Evolutionary conservation across 2,329 filamentous ascomycete genomes (phyloP).

Genomic region (Chaetothyriales sp.): DNA sequence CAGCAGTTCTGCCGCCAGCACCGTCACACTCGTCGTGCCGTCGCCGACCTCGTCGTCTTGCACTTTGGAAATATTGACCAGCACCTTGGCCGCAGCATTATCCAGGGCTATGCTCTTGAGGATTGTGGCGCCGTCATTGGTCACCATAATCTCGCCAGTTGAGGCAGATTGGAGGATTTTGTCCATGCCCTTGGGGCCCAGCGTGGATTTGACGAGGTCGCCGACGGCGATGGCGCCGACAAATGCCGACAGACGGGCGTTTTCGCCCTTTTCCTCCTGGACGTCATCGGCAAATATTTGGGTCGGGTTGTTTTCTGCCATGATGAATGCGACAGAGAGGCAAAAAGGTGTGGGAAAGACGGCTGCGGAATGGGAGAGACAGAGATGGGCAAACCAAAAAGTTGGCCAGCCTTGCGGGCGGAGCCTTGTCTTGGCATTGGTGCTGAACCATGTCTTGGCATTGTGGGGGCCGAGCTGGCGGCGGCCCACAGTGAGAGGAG

Average conservation of each 20-base stretch:
- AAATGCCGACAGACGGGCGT: conserved; percentile 95
- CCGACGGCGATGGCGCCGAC: conserved; percentile 96
- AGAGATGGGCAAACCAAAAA: neutral
- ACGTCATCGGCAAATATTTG: conserved; percentile 98
- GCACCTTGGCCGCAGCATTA: conserved; percentile 93
- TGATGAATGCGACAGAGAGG: neutral
- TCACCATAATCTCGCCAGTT: conserved; percentile 94
- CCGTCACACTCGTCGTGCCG: conserved; percentile 93
- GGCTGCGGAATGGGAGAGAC: neutral
- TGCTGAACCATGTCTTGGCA: neutral
- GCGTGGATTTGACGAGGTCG: conserved; percentile 90
- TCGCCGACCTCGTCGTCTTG: conserved; percentile 98
- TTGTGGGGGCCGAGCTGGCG: neutral
- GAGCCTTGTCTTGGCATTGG: neutral
- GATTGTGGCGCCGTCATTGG: conserved; percentile 96
- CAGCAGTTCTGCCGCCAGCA: conserved; percentile 85
- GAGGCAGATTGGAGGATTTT: conserved; percentile 94
- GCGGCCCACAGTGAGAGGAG: no score
- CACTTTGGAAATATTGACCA: conserved; percentile 98
- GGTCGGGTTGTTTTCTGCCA: conserved; percentile 51
- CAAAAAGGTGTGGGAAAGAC: neutral
- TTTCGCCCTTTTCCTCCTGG: conserved; percentile 95
- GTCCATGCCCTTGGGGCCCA: conserved; percentile 98
- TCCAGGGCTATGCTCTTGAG: conserved; percentile 96
- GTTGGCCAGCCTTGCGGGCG: neutral